Base-by-base conservation (phyloP, 73 alveolate genomes). In the Breviolum minutum region DNA sequence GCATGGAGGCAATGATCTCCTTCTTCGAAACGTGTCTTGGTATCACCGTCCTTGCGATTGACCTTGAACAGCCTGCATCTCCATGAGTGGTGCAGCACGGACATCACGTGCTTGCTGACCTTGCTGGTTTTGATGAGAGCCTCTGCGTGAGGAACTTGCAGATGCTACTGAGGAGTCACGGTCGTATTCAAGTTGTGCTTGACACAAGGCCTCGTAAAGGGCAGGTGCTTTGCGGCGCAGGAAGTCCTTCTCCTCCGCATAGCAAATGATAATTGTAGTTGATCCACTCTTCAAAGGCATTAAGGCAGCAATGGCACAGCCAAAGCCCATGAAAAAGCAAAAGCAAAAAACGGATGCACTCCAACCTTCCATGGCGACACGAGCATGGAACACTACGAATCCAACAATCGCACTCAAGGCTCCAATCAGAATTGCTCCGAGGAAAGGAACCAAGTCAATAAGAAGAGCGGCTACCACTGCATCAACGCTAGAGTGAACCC, bases 1-100 rank as follows among this genome's bases (percentile, higher is more conserved):
- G 3, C 54, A 40, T 40, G 54, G 54, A 40, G 54, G 3, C 54
- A 40, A 40, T 40, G 54, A 40, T 40, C 54, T 40, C 54, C 54
- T 40, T 40, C 3, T 40, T 40, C 54, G 54, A 40, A 40, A 40
- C 54, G 54, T n/a, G 54, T 40, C 54, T 40, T 40, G 54, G 54
- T 40, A 40, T 40, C 54, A 40, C 54, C 54, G 54, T 40, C 88
- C 68, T 80, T 77, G 86, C n/a, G 86, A 26, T 77, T 77, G 86
- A 62, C 88, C 88, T 48, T 80, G 88, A 48, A 16, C 19, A 13
- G 16, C 66, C 66, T 80, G 63, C 77, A 86, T 61, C 80, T 86
- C 94, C 94, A 86, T 63, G 32, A 86, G 77, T 27, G 94, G 94
- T 30, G 77, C 64, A 6, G 81, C 94, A 5, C 94, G 79, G 64